phyloP scores from a whole-genome alignment of 2,329 filamentous ascomycete species.

The Fusarium mangiferae region DNA sequence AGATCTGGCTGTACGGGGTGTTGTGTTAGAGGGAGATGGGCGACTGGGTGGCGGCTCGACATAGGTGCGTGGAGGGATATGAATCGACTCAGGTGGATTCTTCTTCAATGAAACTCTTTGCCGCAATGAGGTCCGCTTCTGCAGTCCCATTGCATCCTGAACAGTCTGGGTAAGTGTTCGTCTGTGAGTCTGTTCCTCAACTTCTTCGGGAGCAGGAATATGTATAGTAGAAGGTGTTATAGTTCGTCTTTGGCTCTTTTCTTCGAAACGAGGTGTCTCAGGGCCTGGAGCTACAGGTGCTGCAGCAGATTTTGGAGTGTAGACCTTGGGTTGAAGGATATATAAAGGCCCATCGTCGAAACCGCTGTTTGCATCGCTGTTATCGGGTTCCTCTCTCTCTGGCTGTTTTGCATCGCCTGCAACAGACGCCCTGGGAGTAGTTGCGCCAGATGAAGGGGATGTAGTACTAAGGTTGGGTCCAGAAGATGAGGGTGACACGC shows the following conservation, averaged over 20 bases:
- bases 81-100: slow-evolving; percentile 63
- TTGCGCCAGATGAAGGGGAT: slow-evolving; percentile 13
- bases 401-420: slow-evolving; percentile 6
- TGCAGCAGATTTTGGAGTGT: slow-evolving; percentile 63
- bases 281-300: slow-evolving; percentile 56
- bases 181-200: slow-evolving; percentile 19
- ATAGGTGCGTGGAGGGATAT: slow-evolving; percentile 56
- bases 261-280: slow-evolving; percentile 13
- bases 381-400: slow-evolving; percentile 15
- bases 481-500: slow-evolving; percentile 26
- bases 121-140: slow-evolving; percentile 60
- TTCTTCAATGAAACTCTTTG: slow-evolving; percentile 66
- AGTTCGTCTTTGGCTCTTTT: slow-evolving; percentile 24
- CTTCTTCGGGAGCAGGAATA: slow-evolving; percentile 25
- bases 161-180: slow-evolving; percentile 35
- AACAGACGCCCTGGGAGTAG: slow-evolving; percentile 23
- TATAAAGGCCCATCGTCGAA: slow-evolving; percentile 56
- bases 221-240: slow-evolving; percentile 27
- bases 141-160: slow-evolving; percentile 32
- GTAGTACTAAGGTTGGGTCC: slow-evolving; percentile 4
- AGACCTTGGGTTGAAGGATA: slow-evolving; percentile 67
- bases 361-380: slow-evolving; percentile 15
- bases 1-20: slow-evolving; percentile 45
- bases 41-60: slow-evolving; percentile 31
- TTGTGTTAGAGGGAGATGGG: slow-evolving; percentile 49